A percentile compares a stretch with the other conserved stretches of the same genome.
phyloP scores from a whole-genome alignment of 306 rosid species.

The Fragaria iinumae region DNA sequence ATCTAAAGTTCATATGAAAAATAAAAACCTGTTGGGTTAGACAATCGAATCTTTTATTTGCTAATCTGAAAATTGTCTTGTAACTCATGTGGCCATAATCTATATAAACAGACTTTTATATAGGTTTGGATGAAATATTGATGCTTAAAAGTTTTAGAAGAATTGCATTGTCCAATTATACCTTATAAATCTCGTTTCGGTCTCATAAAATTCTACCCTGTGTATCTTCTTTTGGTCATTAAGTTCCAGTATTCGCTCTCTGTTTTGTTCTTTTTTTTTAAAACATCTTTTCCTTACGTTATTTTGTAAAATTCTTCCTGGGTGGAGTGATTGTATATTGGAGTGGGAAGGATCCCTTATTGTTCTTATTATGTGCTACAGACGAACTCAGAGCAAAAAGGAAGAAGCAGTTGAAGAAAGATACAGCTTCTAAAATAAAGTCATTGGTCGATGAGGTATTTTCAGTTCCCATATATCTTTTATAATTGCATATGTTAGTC shows the following conservation, averaged over 20 bases:
- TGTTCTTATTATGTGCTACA: constrained; percentile 46
- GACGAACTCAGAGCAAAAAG: constrained; percentile 95
- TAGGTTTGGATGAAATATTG: neutral
- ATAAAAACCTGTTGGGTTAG: neutral
- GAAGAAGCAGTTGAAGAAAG: constrained; percentile 90
- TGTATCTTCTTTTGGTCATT: neutral
- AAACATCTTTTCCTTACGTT: neutral
- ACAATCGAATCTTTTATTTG: neutral
- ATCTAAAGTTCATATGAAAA: neutral
- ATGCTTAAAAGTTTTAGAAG: neutral
- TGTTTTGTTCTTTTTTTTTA: neutral
- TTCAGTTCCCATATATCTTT: constrained; percentile 20
- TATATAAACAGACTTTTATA: neutral
- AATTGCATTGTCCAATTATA: neutral
- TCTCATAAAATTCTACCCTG: neutral
- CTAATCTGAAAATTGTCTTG: neutral
- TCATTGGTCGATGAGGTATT: constrained; percentile 94
- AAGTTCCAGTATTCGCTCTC: neutral
- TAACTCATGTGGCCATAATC: neutral
- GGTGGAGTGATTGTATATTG: neutral
- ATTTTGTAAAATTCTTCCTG: neutral
- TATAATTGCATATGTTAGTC: neutral
- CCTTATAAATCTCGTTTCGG: neutral
- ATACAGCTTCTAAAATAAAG: constrained; percentile 91
- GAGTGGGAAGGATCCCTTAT: constrained; percentile 24